A percentile compares a stretch with the other conserved stretches of the same genome.
Conservation (phyloP, 1,284 basidiomycete genomes). For the Vanrija sp. region DNA sequence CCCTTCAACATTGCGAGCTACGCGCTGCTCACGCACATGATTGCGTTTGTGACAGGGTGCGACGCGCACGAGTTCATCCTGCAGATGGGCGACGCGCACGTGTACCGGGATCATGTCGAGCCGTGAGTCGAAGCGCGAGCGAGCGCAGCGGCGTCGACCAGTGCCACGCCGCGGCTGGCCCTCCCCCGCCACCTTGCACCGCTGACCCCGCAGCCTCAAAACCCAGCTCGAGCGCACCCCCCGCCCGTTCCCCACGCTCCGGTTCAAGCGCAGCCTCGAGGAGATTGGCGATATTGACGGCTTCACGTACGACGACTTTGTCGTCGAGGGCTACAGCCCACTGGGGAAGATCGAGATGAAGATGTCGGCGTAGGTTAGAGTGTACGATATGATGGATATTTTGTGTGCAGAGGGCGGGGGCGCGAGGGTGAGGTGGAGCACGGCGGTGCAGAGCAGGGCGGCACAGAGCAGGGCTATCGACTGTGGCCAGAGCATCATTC, state of each 20-base stretch:
- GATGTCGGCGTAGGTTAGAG: constrained; percentile 69
- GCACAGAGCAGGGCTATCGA: too few relatives aligned
- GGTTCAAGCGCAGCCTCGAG: constrained; percentile 61
- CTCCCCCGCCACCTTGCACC: neutral
- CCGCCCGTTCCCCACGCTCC: constrained; percentile 74
- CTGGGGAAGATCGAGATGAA: constrained; percentile 89
- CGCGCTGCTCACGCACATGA: constrained; percentile 92
- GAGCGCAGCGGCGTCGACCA: neutral
- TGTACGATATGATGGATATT: too few relatives aligned
- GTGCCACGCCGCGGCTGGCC: neutral
- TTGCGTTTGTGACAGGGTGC: constrained; percentile 83
- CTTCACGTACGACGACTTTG: constrained; percentile 75
- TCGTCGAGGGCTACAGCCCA: constrained; percentile 80
- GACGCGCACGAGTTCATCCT: constrained; percentile 84
- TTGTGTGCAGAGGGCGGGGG: neutral
- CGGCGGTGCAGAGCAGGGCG: neutral
- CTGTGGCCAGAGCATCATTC: too few relatives aligned
- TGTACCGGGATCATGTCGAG: constrained; percentile 88
- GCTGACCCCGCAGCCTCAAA: constrained; percentile 53
- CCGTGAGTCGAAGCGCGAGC: constrained; percentile 48
- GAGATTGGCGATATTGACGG: constrained; percentile 67
- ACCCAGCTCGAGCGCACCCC: constrained; percentile 77
- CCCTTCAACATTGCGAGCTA: constrained; percentile 99
- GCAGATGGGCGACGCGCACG: constrained; percentile 94
- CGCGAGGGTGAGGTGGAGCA: neutral